phyloP scores from a whole-genome alignment of 2,329 filamentous ascomycete genomes.

The Huntiella decipiens region DNA sequence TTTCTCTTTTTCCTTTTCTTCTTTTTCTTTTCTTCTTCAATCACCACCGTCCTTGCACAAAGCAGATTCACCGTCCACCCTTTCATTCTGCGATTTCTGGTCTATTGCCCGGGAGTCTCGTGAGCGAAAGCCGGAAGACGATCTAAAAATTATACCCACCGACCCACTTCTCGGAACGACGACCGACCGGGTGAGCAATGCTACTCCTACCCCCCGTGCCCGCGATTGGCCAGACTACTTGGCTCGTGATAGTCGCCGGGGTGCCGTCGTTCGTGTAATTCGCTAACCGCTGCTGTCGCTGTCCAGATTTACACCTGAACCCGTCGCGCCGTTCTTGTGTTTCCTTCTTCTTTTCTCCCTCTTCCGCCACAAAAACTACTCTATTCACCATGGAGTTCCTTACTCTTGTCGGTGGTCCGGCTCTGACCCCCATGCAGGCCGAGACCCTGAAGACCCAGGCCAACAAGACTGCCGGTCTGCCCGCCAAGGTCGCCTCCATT shows the following conservation, averaged over 20 bases:
- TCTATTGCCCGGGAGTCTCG: conserved; percentile 1
- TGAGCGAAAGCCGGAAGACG: conserved; percentile 4
- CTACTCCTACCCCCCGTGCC: background rate
- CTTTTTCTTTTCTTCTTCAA: conserved; percentile 1
- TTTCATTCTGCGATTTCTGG: conserved; percentile 2
- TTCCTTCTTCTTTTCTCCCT: background rate
- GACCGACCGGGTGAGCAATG: conserved; percentile 1
- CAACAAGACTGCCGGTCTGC: conserved; percentile 20
- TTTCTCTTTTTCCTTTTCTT: background rate
- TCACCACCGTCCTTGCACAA: background rate
- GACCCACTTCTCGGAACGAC: background rate
- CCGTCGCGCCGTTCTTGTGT: background rate
- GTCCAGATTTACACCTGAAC: background rate
- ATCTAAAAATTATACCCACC: background rate
- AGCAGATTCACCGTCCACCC: background rate
- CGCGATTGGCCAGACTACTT: too few relatives aligned
- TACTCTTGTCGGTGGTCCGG: conserved; percentile 25
- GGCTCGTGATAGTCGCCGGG: too few relatives aligned
- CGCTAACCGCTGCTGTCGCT: too few relatives aligned
- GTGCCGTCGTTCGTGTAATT: too few relatives aligned
- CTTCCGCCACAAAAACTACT: background rate
- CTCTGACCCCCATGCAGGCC: conserved; percentile 28
- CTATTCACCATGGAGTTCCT: conserved; percentile 14
- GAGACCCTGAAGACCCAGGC: conserved; percentile 26
- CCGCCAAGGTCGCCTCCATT: conserved; percentile 28